Percentiles rank a stretch among this genome's conserved stretches.
Conservation (phyloP, 495 filamentous ascomycete species). For the Penicillium malachiteum region DNA sequence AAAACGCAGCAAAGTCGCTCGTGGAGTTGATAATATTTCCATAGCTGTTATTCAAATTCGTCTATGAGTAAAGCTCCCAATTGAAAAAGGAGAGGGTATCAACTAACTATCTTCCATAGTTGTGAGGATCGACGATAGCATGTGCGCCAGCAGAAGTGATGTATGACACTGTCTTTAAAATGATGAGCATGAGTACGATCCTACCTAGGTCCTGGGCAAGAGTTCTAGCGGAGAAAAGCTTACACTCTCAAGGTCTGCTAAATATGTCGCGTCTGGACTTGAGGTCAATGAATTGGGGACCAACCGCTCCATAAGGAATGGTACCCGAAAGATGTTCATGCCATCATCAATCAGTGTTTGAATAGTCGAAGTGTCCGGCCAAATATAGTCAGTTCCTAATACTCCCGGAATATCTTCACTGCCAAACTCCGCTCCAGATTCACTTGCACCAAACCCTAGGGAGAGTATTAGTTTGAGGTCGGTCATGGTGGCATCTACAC, state of each 20-base stretch:
- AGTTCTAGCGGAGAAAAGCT: constrained; percentile 7
- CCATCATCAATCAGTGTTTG: constrained; percentile 57
- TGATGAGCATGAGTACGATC: not conserved
- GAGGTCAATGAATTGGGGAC: constrained; percentile 50
- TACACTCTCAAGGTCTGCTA: constrained; percentile 42
- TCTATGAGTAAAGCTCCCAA: not conserved
- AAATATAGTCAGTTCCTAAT: constrained; percentile 57
- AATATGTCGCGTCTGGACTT: constrained; percentile 37
- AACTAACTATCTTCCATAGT: constrained; percentile 57
- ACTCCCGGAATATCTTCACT: constrained; percentile 22
- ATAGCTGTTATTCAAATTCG: constrained; percentile 35
- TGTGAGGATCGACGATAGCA: constrained; percentile 68
- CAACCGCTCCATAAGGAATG: constrained; percentile 68
- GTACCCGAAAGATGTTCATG: constrained; percentile 70
- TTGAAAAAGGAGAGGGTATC: not conserved
- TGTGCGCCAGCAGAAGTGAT: constrained; percentile 62
- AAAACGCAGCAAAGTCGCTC: constrained; percentile 60
- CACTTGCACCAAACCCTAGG: constrained; percentile 31
- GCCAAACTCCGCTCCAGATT: constrained; percentile 32
- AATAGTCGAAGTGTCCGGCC: constrained; percentile 53
- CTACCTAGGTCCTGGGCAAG: not conserved
- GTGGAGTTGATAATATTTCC: constrained; percentile 63
- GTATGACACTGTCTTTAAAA: constrained; percentile 52
- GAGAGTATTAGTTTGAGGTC: not conserved
- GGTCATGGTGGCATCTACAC: not conserved